Base-by-base conservation (phyloP, 352 stramenopile species). In the Globisporangium lucens region DNA sequence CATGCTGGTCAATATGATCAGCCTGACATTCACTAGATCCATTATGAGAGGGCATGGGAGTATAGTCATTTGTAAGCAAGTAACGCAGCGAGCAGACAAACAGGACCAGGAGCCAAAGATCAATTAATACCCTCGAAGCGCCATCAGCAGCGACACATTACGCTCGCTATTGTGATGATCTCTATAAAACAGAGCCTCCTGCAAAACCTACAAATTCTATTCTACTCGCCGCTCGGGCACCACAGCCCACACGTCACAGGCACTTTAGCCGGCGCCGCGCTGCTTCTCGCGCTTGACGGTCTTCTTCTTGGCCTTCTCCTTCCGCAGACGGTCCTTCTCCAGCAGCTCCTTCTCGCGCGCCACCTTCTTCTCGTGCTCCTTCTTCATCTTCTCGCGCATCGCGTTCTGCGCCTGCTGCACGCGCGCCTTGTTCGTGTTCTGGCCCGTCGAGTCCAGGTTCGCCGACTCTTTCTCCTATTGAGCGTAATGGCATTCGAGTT, bases 231-330 rank as follows among this genome's bases (percentile, higher is more conserved):
- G 22, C 15, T 51, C 2, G 15, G 43, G 5, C 24, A 22, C 52
- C 24, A 57, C 6, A 22, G 30, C 10, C 13, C 13, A 22, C 4
- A 43, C 9, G 10, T 15, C 27, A n/a, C 2, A 10, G 5, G 13
- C 15, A 35, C 7, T 33, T 65, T 79, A 86, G 12, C 79, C 79
- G 13, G 71, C 72, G 20, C 79, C 79, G 35, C 79, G 76, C 72
- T 85, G 79, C 70, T 87, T 87, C 74, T 87, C 79, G 56, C 75
- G 75, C 73, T 87, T 87, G 61, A 78, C 67, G n/a, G 79, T 87
- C 49, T 70, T 69, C 65, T 81, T 76, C 73, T 85, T 83, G 69
- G 79, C 75, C 63, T 85, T 85, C 27, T 87, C 79, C 65, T 87
- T 87, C 46, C 75, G 73, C 55, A 83, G 60, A 0, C 75, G 75